Evolutionary conservation across 1,139 yeast species (phyloP).

Genomic region (Wickerhamomyces sp.): DNA sequence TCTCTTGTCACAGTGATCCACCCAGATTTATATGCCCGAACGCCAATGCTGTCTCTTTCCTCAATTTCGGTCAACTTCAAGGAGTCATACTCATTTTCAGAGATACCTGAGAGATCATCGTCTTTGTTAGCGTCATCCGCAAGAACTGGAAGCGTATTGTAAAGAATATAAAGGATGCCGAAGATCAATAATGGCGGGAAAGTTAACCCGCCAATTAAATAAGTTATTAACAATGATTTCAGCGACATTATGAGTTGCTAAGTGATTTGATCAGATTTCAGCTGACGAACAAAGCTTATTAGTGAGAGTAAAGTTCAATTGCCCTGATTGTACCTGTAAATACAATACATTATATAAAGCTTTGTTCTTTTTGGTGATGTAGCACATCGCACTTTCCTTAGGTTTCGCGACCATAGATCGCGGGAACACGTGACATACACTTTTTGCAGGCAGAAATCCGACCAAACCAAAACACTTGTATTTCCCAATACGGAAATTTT

Average conservation of each 20-base stretch:
- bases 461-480: no score
- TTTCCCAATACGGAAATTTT: no score
- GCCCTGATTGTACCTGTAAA: no score
- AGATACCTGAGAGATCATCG: conserved; percentile 19
- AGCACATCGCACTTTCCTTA: no score
- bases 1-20: conserved; percentile 85
- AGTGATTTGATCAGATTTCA: no score
- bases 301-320: not conserved
- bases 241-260: conserved; percentile 18
- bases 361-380: no score
- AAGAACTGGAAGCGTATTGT: conserved; percentile 18
- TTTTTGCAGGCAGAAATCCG: no score
- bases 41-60: conserved; percentile 55
- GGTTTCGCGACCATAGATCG: no score
- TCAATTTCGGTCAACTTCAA: conserved; percentile 61
- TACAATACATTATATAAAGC: no score
- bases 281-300: no score
- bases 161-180: conserved; percentile 21
- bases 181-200: conserved; percentile 55
- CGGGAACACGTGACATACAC: no score
- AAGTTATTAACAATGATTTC: conserved; percentile 26
- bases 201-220: conserved; percentile 75
- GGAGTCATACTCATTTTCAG: conserved; percentile 29
- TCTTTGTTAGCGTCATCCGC: conserved; percentile 22
- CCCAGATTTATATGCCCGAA: conserved; percentile 64